Evolutionary conservation across 768 basidiomycete genomes (phyloP), one percentile per base, ranked within the genome.

Genomic region (Leccinellum albellum): DNA sequence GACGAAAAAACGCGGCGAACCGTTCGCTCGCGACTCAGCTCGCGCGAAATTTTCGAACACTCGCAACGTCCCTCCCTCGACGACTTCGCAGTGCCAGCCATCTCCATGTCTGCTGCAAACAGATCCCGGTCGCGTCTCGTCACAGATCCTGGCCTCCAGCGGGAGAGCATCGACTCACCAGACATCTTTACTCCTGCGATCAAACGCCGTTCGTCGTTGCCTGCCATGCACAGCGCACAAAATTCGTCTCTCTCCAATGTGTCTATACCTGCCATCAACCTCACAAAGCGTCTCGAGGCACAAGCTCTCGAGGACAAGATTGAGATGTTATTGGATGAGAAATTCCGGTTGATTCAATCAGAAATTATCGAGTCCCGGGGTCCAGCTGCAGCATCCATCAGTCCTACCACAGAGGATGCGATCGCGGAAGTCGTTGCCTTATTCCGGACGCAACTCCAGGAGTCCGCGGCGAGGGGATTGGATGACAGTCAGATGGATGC

Each of bases 21-120:
- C 46, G 88, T 89, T n/a, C 86, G 88, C 48, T 91, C 91, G 21
- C 79, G 89, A 35, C 78, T 91, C 56, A 78, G 82, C 67, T 91
- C 89, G 10, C 81, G 82, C 45, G 91, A 92, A 58, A 78, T 85
- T 50, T 87, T 84, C 64, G 89, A 88, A 6, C 83, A 86, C 61
- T 79, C 80, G 35, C 82, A 78, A 6, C 76, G 81, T 31, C 88
- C 87, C 4, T 92, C 90, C 4, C 80, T 93, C 69, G 91, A 93
- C 64, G 91, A 94, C 64, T 73, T 81, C 44, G 78, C 85, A 56
- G 79, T 92, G 3, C 82, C 85, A 6, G 70, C 82, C 23, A 93
- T 93, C 61, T 75, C 83, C 1, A 76, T 84, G 61, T 83, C 91
- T 13, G 40, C 12, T 20, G 79, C 80, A 50, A 81, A 81, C 55